phyloP scores from a whole-genome alignment of 441 rosid genomes.

The Gossypium schwendimanii region DNA sequence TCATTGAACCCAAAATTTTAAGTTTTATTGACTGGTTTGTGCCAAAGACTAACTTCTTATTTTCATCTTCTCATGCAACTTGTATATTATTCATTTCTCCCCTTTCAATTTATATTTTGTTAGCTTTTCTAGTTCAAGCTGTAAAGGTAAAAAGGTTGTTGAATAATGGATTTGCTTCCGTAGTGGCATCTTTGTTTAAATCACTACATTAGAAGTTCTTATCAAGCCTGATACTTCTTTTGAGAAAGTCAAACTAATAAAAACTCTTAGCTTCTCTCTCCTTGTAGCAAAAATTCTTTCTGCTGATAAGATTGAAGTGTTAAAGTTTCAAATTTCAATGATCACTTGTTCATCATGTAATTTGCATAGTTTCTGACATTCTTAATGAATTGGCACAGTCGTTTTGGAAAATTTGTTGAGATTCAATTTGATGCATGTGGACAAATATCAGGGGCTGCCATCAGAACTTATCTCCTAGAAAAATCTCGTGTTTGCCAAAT shows the following conservation, averaged over 20 bases:
- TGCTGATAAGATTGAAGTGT: not conserved
- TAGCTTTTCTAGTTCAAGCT: not conserved
- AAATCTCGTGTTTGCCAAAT: constrained; percentile 92
- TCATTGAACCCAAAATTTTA: not conserved
- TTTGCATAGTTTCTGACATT: constrained; percentile 8
- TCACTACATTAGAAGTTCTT: not conserved
- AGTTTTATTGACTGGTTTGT: not conserved
- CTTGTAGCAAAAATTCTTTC: not conserved
- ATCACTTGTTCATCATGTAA: constrained; percentile 6
- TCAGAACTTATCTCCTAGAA: constrained; percentile 89
- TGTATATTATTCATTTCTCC: not conserved
- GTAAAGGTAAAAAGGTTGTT: not conserved
- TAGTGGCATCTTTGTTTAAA: not conserved
- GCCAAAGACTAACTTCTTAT: constrained; percentile 1
- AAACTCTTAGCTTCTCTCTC: not conserved
- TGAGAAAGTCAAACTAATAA: not conserved
- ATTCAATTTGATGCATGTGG: constrained; percentile 75
- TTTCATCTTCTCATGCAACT: constrained; percentile 2
- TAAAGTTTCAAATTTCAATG: constrained; percentile 1
- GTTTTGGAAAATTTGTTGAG: constrained; percentile 94
- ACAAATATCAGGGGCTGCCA: constrained; percentile 94
- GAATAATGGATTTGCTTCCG: constrained; percentile 1
- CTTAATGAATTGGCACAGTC: constrained; percentile 42
- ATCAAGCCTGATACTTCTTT: not conserved
- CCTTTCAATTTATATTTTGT: not conserved